Percentiles rank a stretch among this genome's conserved stretches.
Conservation (phyloP, 116 monocot genomes). For the Trichopus zeylanicus region DNA sequence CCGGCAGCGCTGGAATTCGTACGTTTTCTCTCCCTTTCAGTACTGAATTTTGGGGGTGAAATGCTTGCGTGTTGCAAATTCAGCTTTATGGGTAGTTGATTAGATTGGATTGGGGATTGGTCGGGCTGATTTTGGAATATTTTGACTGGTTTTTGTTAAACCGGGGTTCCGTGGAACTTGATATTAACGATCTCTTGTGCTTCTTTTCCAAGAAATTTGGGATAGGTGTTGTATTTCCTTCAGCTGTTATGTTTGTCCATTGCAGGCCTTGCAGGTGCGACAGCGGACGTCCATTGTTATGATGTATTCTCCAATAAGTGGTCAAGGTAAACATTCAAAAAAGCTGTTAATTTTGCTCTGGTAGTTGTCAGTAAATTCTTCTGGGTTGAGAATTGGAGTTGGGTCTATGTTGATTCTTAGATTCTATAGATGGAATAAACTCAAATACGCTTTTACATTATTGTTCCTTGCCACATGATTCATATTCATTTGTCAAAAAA, state of each 20-base stretch:
- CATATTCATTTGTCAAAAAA: no score
- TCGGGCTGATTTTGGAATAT: background rate
- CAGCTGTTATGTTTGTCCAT: background rate
- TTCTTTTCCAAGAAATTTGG: background rate
- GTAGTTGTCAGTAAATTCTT: background rate
- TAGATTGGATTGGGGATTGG: background rate
- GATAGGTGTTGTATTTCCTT: conserved; percentile 4
- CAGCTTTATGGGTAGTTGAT: background rate
- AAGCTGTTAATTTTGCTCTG: background rate
- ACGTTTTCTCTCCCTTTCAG: background rate
- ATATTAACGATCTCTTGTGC: background rate
- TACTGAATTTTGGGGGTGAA: no score
- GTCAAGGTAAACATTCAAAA: conserved; percentile 64
- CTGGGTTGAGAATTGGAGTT: background rate
- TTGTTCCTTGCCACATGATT: no score
- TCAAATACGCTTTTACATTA: no score
- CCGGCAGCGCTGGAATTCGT: conserved; percentile 89
- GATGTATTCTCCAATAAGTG: conserved; percentile 90
- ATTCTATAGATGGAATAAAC: no score
- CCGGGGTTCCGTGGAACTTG: background rate
- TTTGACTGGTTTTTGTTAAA: background rate
- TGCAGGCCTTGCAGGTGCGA: conserved; percentile 97
- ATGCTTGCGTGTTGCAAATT: background rate
- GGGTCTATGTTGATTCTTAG: background rate
- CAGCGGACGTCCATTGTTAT: conserved; percentile 98